Conservation (phyloP, 176 grass and related monocot species). For the Oryza officinalis region DNA sequence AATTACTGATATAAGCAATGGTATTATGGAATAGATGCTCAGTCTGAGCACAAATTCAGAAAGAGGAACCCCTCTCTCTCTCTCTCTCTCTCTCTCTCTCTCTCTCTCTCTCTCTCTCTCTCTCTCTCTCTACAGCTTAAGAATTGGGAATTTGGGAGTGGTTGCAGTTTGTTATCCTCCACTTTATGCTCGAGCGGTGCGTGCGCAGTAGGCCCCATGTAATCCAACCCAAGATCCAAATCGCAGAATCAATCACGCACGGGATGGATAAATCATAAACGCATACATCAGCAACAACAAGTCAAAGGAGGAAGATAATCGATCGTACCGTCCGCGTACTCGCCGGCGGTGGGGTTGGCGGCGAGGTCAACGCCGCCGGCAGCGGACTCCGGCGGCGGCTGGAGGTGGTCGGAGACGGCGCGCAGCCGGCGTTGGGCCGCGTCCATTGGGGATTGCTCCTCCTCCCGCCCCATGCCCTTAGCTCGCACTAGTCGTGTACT, state of each 20-base stretch:
- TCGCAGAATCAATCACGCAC: neutral
- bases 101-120: neutral
- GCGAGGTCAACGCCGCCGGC: constrained; percentile 14
- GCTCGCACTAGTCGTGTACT: neutral
- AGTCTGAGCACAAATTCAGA: neutral
- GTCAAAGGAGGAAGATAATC: too few relatives aligned
- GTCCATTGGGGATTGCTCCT: constrained; percentile 49
- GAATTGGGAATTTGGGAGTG: neutral
- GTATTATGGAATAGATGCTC: neutral
- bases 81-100: neutral
- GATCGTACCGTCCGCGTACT: constrained; percentile 64
- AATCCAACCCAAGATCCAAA: neutral
- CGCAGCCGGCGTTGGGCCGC: constrained; percentile 49
- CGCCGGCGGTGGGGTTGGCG: constrained; percentile 57
- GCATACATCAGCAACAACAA: too few relatives aligned
- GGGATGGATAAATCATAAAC: too few relatives aligned
- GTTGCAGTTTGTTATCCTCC: neutral
- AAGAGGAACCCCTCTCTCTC: neutral
- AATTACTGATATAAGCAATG: neutral
- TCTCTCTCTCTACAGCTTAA: neutral
- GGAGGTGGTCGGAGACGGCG: constrained; percentile 64
- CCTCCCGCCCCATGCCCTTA: constrained; percentile 4
- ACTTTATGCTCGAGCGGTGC: neutral
- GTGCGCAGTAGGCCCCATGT: neutral
- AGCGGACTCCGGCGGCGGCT: neutral